Percentiles rank a stretch among this genome's conserved stretches.
Evolutionary conservation across 352 stramenopile genomes (phyloP).

Genomic region (Pythium phragmiticola): DNA sequence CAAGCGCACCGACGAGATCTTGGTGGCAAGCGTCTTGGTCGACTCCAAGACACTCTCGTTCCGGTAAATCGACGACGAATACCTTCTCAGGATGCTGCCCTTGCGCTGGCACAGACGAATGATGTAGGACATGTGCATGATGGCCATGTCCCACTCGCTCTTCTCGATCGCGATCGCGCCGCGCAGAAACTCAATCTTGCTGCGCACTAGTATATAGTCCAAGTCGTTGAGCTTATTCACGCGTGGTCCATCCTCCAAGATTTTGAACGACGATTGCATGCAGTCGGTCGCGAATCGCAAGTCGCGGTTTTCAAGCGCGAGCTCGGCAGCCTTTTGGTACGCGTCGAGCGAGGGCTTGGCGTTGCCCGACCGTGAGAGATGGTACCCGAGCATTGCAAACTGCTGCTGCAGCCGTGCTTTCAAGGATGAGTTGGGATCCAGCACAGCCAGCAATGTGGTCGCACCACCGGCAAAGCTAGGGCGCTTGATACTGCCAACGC

Average conservation of each 20-base stretch:
- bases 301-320: slow-evolving; percentile 54
- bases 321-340: slow-evolving; percentile 58
- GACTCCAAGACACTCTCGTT: slow-evolving; percentile 29
- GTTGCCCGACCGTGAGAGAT: slow-evolving; percentile 57
- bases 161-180: slow-evolving; percentile 69
- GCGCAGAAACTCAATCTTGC: slow-evolving; percentile 74
- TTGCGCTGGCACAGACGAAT: slow-evolving; percentile 65
- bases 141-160: slow-evolving; percentile 62
- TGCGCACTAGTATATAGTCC: slow-evolving; percentile 56
- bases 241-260: slow-evolving; percentile 46
- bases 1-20: slow-evolving; percentile 3
- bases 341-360: slow-evolving; percentile 53
- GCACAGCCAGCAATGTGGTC: slow-evolving; percentile 5
- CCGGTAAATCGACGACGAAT: slow-evolving; percentile 43
- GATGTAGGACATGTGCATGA: slow-evolving; percentile 65
- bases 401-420: slow-evolving; percentile 41
- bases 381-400: slow-evolving; percentile 63
- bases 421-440: slow-evolving; percentile 10
- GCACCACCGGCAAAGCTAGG: slow-evolving; percentile 6
- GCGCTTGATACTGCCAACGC: background rate
- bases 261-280: slow-evolving; percentile 73
- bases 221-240: slow-evolving; percentile 50
- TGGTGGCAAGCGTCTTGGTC: slow-evolving; percentile 12
- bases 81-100: slow-evolving; percentile 49
- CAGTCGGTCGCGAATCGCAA: slow-evolving; percentile 68